A percentile compares a stretch with the other conserved stretches of the same genome.
Evolutionary conservation across 208 protist species (phyloP).

Genomic region (Trichomonas vaginalis): DNA sequence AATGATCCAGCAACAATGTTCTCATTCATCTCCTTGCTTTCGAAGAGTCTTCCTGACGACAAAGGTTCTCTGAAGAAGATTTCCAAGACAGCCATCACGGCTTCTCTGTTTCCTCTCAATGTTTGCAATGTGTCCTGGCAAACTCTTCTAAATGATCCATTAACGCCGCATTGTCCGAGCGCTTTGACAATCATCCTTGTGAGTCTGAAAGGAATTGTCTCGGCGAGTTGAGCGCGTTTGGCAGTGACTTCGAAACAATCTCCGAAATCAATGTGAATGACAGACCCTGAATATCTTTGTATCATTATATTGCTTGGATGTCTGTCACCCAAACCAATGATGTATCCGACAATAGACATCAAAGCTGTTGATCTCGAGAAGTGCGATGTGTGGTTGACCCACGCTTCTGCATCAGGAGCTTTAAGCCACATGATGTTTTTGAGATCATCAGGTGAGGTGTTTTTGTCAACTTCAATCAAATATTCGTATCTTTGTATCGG

Average conservation of each 20-base stretch:
- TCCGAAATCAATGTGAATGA: conserved; percentile 18
- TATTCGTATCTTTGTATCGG: background rate
- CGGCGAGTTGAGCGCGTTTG: background rate
- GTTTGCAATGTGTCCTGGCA: background rate
- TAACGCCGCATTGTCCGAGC: background rate
- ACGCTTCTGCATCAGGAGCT: background rate
- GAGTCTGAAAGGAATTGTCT: conserved; percentile 6
- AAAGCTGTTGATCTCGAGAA: background rate
- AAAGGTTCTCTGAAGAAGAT: background rate
- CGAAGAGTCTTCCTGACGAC: background rate
- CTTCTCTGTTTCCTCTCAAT: background rate
- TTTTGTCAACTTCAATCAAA: background rate
- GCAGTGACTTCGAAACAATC: conserved; percentile 33
- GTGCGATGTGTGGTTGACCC: background rate
- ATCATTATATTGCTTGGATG: conserved; percentile 10
- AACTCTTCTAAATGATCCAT: background rate
- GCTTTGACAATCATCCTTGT: background rate
- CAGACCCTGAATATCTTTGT: background rate
- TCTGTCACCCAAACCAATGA: conserved; percentile 17
- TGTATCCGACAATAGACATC: conserved; percentile 5
- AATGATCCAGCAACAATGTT: background rate
- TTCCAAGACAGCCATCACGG: background rate
- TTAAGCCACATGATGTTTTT: background rate
- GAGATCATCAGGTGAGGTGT: background rate
- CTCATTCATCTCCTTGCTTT: background rate